Percentiles rank a stretch among this genome's conserved stretches.
Evolutionary conservation across 768 basidiomycete genomes (phyloP).

Genomic region (Mycena venus): DNA sequence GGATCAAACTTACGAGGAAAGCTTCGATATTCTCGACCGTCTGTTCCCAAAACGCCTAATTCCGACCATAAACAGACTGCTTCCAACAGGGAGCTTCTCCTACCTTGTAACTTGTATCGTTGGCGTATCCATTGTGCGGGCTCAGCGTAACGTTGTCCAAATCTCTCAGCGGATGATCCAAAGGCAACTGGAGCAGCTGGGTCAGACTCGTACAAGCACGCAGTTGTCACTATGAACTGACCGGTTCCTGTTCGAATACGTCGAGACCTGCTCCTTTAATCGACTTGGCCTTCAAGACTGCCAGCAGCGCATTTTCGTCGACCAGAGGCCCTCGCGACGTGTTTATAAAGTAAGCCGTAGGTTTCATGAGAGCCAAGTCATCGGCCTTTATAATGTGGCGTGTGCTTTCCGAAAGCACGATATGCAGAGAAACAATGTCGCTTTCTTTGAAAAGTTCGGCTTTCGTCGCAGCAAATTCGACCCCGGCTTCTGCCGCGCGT

Average conservation of each 20-base stretch:
- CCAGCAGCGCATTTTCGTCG: slow-evolving; percentile 68
- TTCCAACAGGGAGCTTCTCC: slow-evolving; percentile 5
- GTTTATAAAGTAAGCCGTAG: slow-evolving; percentile 72
- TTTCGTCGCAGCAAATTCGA: slow-evolving; percentile 62
- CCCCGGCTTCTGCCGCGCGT: slow-evolving; percentile 65
- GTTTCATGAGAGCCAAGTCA: slow-evolving; percentile 69
- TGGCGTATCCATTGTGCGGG: slow-evolving; percentile 74
- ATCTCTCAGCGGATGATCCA: slow-evolving; percentile 66
- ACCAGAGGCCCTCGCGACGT: slow-evolving; percentile 77
- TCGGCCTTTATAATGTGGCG: slow-evolving; percentile 59
- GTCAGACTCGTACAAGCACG: not conserved
- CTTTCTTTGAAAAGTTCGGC: slow-evolving; percentile 65
- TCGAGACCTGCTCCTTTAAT: slow-evolving; percentile 76
- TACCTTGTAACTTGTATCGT: slow-evolving; percentile 65
- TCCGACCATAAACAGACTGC: not conserved
- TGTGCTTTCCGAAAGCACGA: slow-evolving; percentile 68
- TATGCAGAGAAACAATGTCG: slow-evolving; percentile 74
- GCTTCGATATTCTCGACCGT: slow-evolving; percentile 71
- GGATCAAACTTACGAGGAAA: slow-evolving; percentile 50
- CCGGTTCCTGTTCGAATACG: slow-evolving; percentile 77
- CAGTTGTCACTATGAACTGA: not conserved
- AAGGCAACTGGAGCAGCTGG: slow-evolving; percentile 51
- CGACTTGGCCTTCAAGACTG: slow-evolving; percentile 56
- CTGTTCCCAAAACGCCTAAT: slow-evolving; percentile 63
- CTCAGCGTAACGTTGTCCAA: slow-evolving; percentile 68